A percentile compares a stretch with the other conserved stretches of the same genome.
Evolutionary conservation across 768 basidiomycete genomes (phyloP).

Genomic region (Pleurotus citrinopileatus): DNA sequence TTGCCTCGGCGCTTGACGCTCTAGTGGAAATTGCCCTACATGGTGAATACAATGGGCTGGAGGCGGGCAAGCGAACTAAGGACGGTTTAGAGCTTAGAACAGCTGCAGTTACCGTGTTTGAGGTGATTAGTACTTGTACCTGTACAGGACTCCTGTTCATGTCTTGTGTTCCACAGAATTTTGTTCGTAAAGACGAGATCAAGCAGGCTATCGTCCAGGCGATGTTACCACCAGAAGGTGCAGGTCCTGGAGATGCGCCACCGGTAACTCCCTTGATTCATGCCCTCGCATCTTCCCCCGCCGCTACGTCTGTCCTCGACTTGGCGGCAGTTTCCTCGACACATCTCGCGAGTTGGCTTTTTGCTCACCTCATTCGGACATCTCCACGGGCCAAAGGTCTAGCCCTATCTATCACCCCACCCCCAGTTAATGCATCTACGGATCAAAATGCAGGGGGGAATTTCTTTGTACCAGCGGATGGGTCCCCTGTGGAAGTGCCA

Average conservation of each 20-base stretch:
- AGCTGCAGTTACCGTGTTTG: constrained; percentile 79
- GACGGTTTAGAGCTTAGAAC: constrained; percentile 74
- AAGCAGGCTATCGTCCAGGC: constrained; percentile 65
- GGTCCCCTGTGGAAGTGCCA: constrained; percentile 32
- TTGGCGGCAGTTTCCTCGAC: constrained; percentile 56
- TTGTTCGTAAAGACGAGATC: constrained; percentile 72
- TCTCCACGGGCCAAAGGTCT: constrained; percentile 62
- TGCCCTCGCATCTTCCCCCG: constrained; percentile 62
- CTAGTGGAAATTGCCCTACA: constrained; percentile 81
- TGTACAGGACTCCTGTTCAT: too few relatives aligned
- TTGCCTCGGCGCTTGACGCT: constrained; percentile 76
- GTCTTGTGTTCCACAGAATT: constrained; percentile 49
- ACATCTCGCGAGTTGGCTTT: constrained; percentile 75
- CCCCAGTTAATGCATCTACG: constrained; percentile 28
- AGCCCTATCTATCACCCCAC: constrained; percentile 64
- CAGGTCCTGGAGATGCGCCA: constrained; percentile 30
- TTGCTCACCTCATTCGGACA: constrained; percentile 73
- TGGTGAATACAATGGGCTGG: constrained; percentile 81
- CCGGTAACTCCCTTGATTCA: constrained; percentile 67
- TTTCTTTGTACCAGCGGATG: constrained; percentile 81
- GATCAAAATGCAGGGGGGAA: constrained; percentile 29
- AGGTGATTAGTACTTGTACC: constrained; percentile 50
- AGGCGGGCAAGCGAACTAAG: constrained; percentile 53
- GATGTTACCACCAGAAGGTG: constrained; percentile 64
- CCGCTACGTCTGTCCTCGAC: constrained; percentile 48